These are phyloP conservation scores for Borealophlyctis nickersoniae DNA, from an alignment of 192 early-diverging fungal species.

Conservation along the genomic window DNA sequence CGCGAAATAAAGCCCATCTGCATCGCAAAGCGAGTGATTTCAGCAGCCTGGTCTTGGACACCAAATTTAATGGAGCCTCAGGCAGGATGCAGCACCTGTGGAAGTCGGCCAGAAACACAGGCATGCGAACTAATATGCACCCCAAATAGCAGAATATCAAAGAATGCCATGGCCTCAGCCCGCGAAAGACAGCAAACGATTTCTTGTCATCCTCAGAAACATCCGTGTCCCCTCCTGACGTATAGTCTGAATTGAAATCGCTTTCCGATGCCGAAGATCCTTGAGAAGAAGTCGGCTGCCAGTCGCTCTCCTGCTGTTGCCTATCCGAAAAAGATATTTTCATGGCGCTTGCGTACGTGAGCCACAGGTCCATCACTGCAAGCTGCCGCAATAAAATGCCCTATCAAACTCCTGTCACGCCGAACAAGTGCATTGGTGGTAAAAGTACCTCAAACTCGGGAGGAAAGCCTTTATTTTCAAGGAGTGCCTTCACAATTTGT, in stretches of 20 bases:
- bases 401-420: no score
- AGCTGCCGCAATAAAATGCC: no score
- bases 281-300: not conserved
- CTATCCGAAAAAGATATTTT: not conserved
- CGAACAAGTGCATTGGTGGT: no score
- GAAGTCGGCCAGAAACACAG: slow-evolving; percentile 14
- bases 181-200: no score
- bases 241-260: not conserved
- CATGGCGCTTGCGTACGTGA: not conserved
- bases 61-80: no score
- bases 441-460: slow-evolving; percentile 12
- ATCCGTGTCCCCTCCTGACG: not conserved
- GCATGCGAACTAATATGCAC: slow-evolving; percentile 16
- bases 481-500: slow-evolving; percentile 6
- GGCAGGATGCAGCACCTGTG: slow-evolving; percentile 9
- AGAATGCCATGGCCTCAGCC: slow-evolving; percentile 19
- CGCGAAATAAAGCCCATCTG: not conserved
- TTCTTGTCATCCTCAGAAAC: no score
- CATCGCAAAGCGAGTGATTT: no score
- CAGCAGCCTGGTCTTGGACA: no score
- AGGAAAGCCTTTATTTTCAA: slow-evolving; percentile 7
- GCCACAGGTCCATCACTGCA: not conserved
- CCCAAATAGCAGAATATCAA: slow-evolving; percentile 18
- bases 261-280: not conserved
- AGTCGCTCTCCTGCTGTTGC: not conserved